A percentile compares a stretch with the other conserved stretches of the same genome.
These are phyloP conservation scores for Penicillium macrosclerotiorum DNA, from an alignment of 495 filamentous ascomycete genomes.

Conservation along the genomic window DNA sequence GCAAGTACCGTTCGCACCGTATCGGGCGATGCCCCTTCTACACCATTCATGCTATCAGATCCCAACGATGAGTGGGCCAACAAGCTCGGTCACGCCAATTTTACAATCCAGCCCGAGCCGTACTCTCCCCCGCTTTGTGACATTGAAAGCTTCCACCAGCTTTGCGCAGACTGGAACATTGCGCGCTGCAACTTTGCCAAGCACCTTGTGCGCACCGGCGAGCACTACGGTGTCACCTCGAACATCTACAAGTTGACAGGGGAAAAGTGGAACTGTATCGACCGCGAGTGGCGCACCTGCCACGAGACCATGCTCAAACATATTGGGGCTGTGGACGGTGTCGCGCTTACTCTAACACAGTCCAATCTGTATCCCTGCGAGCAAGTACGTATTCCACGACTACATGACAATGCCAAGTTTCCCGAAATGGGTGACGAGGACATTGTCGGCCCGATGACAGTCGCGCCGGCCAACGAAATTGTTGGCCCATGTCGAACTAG, in stretches of 20 bases:
- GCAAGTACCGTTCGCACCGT: conserved; percentile 47
- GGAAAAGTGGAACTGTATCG: conserved; percentile 79
- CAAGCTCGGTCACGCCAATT: conserved; percentile 87
- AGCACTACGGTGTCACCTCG: conserved; percentile 82
- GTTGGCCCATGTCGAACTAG: conserved; percentile 28
- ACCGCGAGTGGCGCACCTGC: conserved; percentile 64
- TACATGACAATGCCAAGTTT: conserved; percentile 76
- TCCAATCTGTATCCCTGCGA: conserved; percentile 42
- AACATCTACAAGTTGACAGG: conserved; percentile 80
- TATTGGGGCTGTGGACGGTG: conserved; percentile 31
- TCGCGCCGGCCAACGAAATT: conserved; percentile 34
- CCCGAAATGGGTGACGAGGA: conserved; percentile 83
- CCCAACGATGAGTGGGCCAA: conserved; percentile 77
- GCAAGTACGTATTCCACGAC: conserved; percentile 57
- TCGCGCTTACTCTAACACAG: conserved; percentile 40
- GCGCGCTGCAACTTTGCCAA: conserved; percentile 79
- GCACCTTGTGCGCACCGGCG: conserved; percentile 78
- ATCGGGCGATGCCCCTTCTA: conserved; percentile 56
- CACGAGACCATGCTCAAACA: conserved; percentile 60
- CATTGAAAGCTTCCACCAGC: conserved; percentile 58
- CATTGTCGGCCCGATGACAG: conserved; percentile 87
- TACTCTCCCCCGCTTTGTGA: conserved; percentile 64
- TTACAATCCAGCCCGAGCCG: conserved; percentile 79
- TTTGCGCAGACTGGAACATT: conserved; percentile 76
- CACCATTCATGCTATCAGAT: conserved; percentile 59